These are phyloP conservation scores for Penicillium italicum DNA, from an alignment of 2,329 filamentous ascomycete species.

Conservation along the genomic window DNA sequence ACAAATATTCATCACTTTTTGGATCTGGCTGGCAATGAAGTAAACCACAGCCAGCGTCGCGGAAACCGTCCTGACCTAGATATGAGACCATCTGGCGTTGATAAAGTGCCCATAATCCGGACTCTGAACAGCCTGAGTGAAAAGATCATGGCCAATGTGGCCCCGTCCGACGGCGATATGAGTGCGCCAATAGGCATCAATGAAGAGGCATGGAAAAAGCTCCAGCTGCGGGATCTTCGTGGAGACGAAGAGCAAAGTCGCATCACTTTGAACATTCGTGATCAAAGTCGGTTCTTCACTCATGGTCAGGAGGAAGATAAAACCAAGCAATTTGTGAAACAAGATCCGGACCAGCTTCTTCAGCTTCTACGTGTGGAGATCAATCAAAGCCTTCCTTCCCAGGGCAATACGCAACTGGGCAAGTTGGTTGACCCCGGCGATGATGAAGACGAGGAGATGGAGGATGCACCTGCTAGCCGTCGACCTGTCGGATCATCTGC, in stretches of 20 bases:
- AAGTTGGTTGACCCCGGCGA: slow-evolving; percentile 54
- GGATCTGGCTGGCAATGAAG: slow-evolving; percentile 89
- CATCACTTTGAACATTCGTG: slow-evolving; percentile 80
- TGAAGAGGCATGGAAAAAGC: slow-evolving; percentile 68
- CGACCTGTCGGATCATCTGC: slow-evolving; percentile 64
- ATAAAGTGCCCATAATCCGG: slow-evolving; percentile 82
- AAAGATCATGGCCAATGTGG: slow-evolving; percentile 86
- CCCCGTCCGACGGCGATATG: slow-evolving; percentile 69
- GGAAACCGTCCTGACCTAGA: slow-evolving; percentile 87
- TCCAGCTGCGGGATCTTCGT: slow-evolving; percentile 75
- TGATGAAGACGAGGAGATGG: slow-evolving; percentile 55
- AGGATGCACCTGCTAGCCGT: slow-evolving; percentile 40
- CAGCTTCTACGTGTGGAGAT: slow-evolving; percentile 62
- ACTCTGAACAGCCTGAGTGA: slow-evolving; percentile 87
- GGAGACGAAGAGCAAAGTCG: slow-evolving; percentile 70
- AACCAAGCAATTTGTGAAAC: slow-evolving; percentile 61
- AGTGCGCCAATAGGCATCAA: slow-evolving; percentile 64
- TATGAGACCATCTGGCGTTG: slow-evolving; percentile 71
- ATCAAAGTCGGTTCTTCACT: slow-evolving; percentile 79
- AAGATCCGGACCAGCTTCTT: slow-evolving; percentile 67
- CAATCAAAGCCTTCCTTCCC: slow-evolving; percentile 42
- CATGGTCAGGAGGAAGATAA: slow-evolving; percentile 45
- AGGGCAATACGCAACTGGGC: slow-evolving; percentile 65
- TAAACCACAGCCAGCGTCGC: slow-evolving; percentile 80
- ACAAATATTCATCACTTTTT: slow-evolving; percentile 81